Percentiles rank a stretch among this genome's conserved stretches.
phyloP scores from a whole-genome alignment of 495 filamentous ascomycete genomes.

The Melanomma pulvis-pyrius region DNA sequence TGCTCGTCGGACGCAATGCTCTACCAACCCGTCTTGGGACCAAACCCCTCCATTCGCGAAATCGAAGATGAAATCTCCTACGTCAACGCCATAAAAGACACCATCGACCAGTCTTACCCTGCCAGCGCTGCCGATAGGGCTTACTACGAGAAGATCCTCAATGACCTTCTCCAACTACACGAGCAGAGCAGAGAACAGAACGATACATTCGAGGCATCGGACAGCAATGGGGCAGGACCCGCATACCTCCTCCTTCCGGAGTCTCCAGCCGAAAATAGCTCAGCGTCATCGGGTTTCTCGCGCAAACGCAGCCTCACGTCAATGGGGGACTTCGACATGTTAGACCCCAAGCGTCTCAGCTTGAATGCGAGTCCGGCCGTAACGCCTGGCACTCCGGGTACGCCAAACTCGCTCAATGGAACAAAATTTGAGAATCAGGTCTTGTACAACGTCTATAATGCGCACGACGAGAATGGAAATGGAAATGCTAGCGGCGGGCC shows the following conservation, averaged over 20 bases:
- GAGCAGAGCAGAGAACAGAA: not conserved
- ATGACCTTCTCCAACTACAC: not conserved
- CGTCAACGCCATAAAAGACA: not conserved
- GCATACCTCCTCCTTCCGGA: not conserved
- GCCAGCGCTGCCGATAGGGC: not conserved
- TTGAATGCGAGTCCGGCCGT: slow-evolving; percentile 16
- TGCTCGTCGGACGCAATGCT: not conserved
- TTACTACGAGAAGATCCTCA: not conserved
- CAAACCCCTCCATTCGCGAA: not conserved
- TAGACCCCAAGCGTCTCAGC: slow-evolving; percentile 24
- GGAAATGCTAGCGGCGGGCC: not conserved
- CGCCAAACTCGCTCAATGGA: not conserved
- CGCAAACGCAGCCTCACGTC: slow-evolving; percentile 22
- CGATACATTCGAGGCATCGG: not conserved
- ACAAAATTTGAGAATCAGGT: not conserved
- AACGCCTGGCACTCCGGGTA: slow-evolving; percentile 12
- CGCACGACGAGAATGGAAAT: not conserved
- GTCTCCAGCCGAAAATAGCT: not conserved
- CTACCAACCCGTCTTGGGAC: not conserved
- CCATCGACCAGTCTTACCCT: not conserved
- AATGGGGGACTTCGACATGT: slow-evolving; percentile 4
- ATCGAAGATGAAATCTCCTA: not conserved
- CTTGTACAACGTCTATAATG: not conserved
- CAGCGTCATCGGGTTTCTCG: not conserved
- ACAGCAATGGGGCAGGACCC: not conserved